phyloP scores from a whole-genome alignment of 2,329 filamentous ascomycete genomes.

The Talaromyces pinophilus region DNA sequence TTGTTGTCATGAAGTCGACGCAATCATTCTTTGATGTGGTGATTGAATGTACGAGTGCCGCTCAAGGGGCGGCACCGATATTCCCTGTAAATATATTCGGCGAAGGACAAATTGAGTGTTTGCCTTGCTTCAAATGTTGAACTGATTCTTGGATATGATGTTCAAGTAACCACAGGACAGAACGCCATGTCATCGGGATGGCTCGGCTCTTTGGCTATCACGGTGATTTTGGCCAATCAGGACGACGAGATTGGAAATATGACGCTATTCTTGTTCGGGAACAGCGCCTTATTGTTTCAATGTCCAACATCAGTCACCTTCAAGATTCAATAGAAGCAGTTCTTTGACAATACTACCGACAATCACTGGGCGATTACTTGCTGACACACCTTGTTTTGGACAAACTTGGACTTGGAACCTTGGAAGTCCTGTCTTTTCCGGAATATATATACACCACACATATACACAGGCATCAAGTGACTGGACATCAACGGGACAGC shows the following conservation, averaged over 20 bases:
- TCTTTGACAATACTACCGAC: not conserved
- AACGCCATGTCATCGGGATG: slow-evolving; percentile 7
- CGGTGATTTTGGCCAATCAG: slow-evolving; percentile 13
- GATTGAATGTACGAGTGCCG: slow-evolving; percentile 6
- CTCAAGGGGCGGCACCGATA: not conserved
- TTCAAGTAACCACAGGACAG: not conserved
- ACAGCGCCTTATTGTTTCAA: not conserved
- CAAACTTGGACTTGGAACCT: not conserved
- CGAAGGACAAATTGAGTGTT: not conserved
- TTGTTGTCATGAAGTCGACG: slow-evolving; percentile 18
- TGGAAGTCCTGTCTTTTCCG: not conserved
- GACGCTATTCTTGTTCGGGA: slow-evolving; percentile 16
- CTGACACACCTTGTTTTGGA: not conserved
- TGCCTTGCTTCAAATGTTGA: not conserved
- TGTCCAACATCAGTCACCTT: not conserved
- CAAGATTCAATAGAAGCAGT: not conserved
- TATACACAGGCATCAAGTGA: not conserved
- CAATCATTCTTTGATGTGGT: slow-evolving; percentile 20
- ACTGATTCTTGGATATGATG: slow-evolving; percentile 4
- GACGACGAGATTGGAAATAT: not conserved
- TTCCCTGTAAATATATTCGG: not conserved
- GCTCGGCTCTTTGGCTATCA: slow-evolving; percentile 9
- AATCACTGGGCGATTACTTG: not conserved
- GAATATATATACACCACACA: slow-evolving; percentile 6
- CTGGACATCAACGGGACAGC: not conserved